phyloP scores from a whole-genome alignment of 495 filamentous ascomycete species.

The Beverwykella pulmonaria region DNA sequence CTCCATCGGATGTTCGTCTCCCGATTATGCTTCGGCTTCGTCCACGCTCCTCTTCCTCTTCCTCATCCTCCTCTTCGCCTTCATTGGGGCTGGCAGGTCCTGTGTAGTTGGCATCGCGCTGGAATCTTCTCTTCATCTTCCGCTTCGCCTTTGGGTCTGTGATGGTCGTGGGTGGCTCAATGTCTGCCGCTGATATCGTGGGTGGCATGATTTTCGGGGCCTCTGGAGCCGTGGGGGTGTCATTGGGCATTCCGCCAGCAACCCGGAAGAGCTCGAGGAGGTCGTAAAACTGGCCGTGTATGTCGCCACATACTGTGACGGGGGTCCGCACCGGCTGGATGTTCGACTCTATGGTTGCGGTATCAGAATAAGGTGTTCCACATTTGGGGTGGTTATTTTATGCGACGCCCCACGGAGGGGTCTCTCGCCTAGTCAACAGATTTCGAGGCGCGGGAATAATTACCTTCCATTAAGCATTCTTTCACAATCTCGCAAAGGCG shows the following conservation, averaged over 20 bases:
- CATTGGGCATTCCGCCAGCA: constrained; percentile 90
- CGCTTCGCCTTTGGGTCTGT: constrained; percentile 80
- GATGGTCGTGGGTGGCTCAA: constrained; percentile 84
- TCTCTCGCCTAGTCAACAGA: neutral
- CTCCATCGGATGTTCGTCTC: constrained; percentile 40
- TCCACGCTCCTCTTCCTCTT: constrained; percentile 51
- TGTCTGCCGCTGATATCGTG: constrained; percentile 78
- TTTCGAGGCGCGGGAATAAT: constrained; percentile 30
- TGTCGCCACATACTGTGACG: constrained; percentile 98
- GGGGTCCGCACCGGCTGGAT: constrained; percentile 94
- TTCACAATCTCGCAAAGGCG: constrained; percentile 98
- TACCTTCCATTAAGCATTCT: constrained; percentile 96
- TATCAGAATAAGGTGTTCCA: neutral
- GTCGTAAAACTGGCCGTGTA: constrained; percentile 99
- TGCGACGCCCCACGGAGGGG: neutral
- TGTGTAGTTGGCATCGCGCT: constrained; percentile 46
- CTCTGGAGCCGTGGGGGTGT: constrained; percentile 59
- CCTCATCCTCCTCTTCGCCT: constrained; percentile 54
- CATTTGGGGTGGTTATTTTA: neutral
- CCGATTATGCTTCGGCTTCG: constrained; percentile 43
- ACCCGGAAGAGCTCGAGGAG: constrained; percentile 95
- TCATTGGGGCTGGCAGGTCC: constrained; percentile 46
- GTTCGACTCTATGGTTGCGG: constrained; percentile 77
- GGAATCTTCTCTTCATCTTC: constrained; percentile 64
- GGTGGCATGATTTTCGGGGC: constrained; percentile 39